Evolutionary conservation across 169 alveolate species (phyloP).

Genomic region (Babesia bovis): DNA sequence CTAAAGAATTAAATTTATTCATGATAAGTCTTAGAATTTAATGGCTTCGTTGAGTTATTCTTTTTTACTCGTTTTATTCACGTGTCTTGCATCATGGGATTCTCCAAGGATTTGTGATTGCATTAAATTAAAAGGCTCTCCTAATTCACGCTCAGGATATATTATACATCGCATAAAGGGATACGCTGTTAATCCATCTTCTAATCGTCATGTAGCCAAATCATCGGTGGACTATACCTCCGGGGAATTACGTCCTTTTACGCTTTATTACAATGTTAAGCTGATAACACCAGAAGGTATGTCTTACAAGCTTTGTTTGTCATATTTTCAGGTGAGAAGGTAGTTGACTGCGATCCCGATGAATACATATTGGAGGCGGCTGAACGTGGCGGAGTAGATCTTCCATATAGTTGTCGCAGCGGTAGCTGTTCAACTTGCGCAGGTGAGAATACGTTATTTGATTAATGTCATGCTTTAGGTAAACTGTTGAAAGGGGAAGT

Average conservation of each 20-base stretch:
- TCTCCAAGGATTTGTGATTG: not conserved
- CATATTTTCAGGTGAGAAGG: conserved; percentile 68
- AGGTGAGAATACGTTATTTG: not conserved
- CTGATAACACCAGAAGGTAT: conserved; percentile 50
- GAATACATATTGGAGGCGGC: conserved; percentile 85
- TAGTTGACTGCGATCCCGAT: conserved; percentile 79
- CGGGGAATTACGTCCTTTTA: conserved; percentile 5
- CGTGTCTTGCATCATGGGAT: not conserved
- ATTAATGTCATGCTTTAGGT: conserved; percentile 37
- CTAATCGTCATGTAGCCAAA: not conserved
- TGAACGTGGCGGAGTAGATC: conserved; percentile 82
- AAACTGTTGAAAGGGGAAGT: conserved; percentile 76
- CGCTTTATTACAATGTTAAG: conserved; percentile 22
- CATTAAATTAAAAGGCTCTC: not conserved
- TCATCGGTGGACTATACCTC: not conserved
- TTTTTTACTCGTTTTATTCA: not conserved
- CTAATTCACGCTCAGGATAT: not conserved
- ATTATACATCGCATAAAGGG: not conserved
- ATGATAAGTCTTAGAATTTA: not conserved
- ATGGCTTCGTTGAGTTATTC: not conserved
- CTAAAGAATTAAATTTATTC: too few relatives aligned
- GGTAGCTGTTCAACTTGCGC: conserved; percentile 88
- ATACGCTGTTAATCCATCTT: not conserved
- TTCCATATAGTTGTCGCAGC: conserved; percentile 86
- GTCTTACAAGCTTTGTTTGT: not conserved